Evolutionary conservation across 2,329 filamentous ascomycete genomes (phyloP).

Genomic region (Sporothrix curviconia): DNA sequence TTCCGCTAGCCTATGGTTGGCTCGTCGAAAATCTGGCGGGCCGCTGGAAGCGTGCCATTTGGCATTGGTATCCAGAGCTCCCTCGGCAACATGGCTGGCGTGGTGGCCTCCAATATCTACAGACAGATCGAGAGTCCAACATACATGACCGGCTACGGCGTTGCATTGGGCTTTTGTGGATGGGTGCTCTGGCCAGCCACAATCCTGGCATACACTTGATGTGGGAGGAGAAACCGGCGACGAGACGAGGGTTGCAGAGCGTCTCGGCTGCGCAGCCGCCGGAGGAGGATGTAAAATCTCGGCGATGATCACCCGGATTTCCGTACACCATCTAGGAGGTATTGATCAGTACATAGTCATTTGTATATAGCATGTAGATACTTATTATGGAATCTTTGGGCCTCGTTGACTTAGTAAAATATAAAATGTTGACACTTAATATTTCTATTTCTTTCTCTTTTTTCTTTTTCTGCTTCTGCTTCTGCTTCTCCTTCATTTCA

Average conservation of each 20-base stretch:
- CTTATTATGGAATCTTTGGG: too few relatives aligned
- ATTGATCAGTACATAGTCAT: neutral
- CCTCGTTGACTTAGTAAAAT: too few relatives aligned
- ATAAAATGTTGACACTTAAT: too few relatives aligned
- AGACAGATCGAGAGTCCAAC: conserved; percentile 38
- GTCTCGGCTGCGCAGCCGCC: conserved; percentile 21
- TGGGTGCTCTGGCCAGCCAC: conserved; percentile 33
- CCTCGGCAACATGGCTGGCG: conserved; percentile 45
- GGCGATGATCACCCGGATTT: conserved; percentile 31
- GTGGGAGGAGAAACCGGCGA: conserved; percentile 31
- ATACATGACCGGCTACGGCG: conserved; percentile 45
- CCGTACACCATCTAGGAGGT: conserved; percentile 1
- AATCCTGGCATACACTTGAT: conserved; percentile 25
- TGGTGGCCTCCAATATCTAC: conserved; percentile 45
- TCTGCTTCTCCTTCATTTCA: too few relatives aligned
- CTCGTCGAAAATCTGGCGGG: conserved; percentile 50
- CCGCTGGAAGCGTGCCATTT: conserved; percentile 51
- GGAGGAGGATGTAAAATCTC: conserved; percentile 29
- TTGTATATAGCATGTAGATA: too few relatives aligned
- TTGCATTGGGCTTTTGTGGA: conserved; percentile 40
- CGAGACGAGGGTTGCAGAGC: conserved; percentile 28
- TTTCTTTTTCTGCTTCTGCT: too few relatives aligned
- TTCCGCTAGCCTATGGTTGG: conserved; percentile 49
- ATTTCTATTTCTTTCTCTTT: too few relatives aligned
- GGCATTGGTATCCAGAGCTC: conserved; percentile 45